Percentiles rank a stretch among this genome's conserved stretches.
Evolutionary conservation across 2,329 filamentous ascomycete genomes (phyloP).

Genomic region (Fusarium setosum): DNA sequence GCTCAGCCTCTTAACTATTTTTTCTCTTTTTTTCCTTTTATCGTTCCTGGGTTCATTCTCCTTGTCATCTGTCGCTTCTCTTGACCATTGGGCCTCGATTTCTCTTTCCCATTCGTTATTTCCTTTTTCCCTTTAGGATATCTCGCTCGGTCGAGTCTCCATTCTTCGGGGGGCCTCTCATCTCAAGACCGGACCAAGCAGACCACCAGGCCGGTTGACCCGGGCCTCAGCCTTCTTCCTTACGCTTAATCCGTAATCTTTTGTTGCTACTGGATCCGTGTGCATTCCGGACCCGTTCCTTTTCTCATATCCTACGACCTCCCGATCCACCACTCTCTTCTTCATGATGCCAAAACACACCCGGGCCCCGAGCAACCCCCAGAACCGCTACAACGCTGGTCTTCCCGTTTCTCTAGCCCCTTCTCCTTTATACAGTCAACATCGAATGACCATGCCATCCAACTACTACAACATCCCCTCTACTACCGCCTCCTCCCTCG

Average conservation of each 20-base stretch:
- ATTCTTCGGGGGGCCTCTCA: conserved; percentile 31
- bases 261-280: conserved; percentile 20
- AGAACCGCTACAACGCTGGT: conserved; percentile 44
- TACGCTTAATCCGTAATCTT: conserved; percentile 44
- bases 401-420: conserved; percentile 55
- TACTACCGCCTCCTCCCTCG: conserved; percentile 46
- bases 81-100: conserved; percentile 35
- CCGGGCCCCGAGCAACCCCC: conserved; percentile 51
- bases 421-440: conserved; percentile 55
- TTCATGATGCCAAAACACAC: conserved; percentile 58
- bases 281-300: conserved; percentile 23
- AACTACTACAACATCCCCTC: conserved; percentile 55
- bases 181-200: conserved; percentile 32
- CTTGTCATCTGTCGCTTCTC: conserved; percentile 39
- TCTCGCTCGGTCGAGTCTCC: conserved; percentile 31
- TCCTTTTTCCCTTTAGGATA: conserved; percentile 15
- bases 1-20: conserved; percentile 35
- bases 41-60: conserved; percentile 37
- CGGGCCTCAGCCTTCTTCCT: conserved; percentile 34
- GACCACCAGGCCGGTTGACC: conserved; percentile 42
- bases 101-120: conserved; percentile 28
- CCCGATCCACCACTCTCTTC: conserved; percentile 21
- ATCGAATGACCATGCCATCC: conserved; percentile 53
- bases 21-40: conserved; percentile 37
- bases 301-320: conserved; percentile 11